Evolutionary conservation across 164 flowering plant genomes (phyloP).

Genomic region (Aristolochia fimbriata): DNA sequence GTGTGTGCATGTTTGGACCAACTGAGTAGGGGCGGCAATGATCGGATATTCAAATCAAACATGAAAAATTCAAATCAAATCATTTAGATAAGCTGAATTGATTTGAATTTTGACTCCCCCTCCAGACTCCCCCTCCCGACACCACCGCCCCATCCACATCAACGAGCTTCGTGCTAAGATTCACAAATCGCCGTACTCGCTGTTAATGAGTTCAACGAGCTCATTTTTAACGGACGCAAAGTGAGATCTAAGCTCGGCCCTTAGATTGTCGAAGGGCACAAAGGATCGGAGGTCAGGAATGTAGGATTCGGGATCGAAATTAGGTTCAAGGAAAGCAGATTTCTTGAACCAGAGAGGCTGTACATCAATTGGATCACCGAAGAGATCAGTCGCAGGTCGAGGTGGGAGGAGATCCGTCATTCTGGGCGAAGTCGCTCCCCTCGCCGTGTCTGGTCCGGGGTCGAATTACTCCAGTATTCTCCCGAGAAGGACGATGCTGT

Average conservation of each 20-base stretch:
- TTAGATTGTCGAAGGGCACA: slow-evolving; percentile 86
- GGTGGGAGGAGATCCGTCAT: slow-evolving; percentile 9
- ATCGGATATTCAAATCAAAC: no score
- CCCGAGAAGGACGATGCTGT: no score
- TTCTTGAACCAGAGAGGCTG: slow-evolving; percentile 88
- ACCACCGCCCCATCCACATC: slow-evolving; percentile 73
- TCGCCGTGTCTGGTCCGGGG: no score
- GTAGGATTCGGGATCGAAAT: slow-evolving; percentile 77
- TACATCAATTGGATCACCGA: slow-evolving; percentile 70
- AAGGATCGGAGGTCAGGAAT: slow-evolving; percentile 87
- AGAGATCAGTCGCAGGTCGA: slow-evolving; percentile 35
- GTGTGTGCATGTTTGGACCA: no score
- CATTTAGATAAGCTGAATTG: no score
- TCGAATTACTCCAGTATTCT: no score
- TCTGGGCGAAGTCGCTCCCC: no score
- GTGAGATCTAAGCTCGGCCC: slow-evolving; percentile 78
- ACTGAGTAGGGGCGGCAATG: no score
- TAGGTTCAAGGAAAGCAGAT: slow-evolving; percentile 40
- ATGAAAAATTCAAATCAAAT: no score
- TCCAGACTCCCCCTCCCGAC: slow-evolving; percentile 95
- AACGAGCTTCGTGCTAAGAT: slow-evolving; percentile 85
- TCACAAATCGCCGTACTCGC: slow-evolving; percentile 88
- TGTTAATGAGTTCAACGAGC: slow-evolving; percentile 83
- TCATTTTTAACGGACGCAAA: slow-evolving; percentile 72
- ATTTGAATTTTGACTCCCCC: no score